Conservation (phyloP, 495 filamentous ascomycete genomes). For the Neurospora sp. region DNA sequence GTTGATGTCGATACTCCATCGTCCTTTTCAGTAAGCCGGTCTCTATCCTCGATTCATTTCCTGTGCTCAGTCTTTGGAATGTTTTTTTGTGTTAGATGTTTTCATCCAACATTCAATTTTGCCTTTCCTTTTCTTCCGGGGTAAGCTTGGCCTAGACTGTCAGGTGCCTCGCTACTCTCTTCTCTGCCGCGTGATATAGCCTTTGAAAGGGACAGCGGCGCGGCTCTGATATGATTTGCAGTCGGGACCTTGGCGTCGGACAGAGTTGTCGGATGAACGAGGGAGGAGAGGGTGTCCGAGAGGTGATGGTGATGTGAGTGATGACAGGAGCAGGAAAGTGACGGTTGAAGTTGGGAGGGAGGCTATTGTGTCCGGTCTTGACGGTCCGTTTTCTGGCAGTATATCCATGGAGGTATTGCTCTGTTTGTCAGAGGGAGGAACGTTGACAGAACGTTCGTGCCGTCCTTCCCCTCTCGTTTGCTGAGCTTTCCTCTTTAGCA, state of each 20-base stretch:
- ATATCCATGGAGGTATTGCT: neutral
- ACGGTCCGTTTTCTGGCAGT: neutral
- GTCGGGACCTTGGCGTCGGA: neutral
- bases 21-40: neutral
- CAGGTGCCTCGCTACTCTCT: neutral
- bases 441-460: neutral
- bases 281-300: neutral
- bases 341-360: neutral
- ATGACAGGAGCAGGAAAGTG: neutral
- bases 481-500: neutral
- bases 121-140: neutral
- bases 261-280: neutral
- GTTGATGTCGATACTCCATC: neutral
- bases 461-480: neutral
- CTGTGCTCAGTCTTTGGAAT: too few relatives aligned
- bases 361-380: neutral
- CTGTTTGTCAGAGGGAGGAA: neutral
- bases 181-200: neutral
- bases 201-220: neutral
- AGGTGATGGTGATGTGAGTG: neutral
- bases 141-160: neutral
- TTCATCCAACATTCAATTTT: too few relatives aligned
- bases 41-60: too few relatives aligned
- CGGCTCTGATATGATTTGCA: neutral
- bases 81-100: too few relatives aligned